Evolutionary conservation across 1,284 basidiomycete species (phyloP), one percentile per base, ranked within the genome.

Genomic region (Sporisorium graminicola): DNA sequence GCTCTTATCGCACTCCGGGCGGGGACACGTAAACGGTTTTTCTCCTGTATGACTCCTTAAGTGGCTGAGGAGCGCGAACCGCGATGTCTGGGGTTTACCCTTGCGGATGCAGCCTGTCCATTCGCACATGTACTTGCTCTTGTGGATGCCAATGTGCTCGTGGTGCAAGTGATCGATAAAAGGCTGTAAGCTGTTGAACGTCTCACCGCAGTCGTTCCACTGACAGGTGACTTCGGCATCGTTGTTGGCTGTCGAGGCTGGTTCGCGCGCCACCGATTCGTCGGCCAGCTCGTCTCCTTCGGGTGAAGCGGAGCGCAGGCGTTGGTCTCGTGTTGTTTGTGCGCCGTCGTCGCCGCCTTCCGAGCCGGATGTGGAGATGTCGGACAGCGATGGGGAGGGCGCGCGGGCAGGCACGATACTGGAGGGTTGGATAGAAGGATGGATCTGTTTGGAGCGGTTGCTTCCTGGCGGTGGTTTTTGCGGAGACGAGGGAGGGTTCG

Each of bases 1-100:
- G 0, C 92, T 92, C 84, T 94, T 95, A 88, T 95, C 94, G 83
- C 94, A 95, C 87, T 95, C 94, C 82, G 93, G 91, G 68, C 90
- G 87, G 3, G 91, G 88, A 82, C 94, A 95, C n/a, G 90, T 91
- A 80, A 94, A 95, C 0, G 94, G 94, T 82, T 94, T 94, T 86
- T 95, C 94, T 51, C 94, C 94, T 0, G 94, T 95, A 82, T 95
- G 94, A n/a, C 79, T 81, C 40, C 84, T 58, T 90, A 93, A 90
- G 82, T 95, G 94, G 10, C 92, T 92, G 72, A 94, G 90, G 35
- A 95, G 89, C 5, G 94, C 94, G 75, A 94, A 95, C 16, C 93
- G 90, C 7, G 92, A 93, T 0, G 92, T 94, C 82, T 95, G 94
- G 0, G 91, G 89, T 57, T 94, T 89, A 12, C 93, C 92, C 54